Base-by-base conservation (phyloP, 169 alveolate genomes). In the Eimeria tenella region DNA sequence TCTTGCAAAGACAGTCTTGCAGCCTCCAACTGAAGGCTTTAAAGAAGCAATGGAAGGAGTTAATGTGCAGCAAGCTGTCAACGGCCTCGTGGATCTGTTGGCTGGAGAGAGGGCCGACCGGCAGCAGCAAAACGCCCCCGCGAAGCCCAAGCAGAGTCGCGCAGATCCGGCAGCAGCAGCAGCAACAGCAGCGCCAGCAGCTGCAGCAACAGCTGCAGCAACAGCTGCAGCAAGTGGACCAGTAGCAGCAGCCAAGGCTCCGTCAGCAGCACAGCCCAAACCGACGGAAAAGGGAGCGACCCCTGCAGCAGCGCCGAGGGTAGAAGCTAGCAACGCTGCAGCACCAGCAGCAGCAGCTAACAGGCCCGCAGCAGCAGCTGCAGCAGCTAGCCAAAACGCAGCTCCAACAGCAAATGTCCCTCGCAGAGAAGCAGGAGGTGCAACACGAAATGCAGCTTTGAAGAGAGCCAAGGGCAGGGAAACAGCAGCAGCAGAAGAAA, bases 391-490 rank as follows among this genome's bases (percentile, higher is more conserved):
- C 17, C 10, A 19, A 65, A 65, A 21, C 4, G 56, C 55, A n/a
- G 6, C 13, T 2, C 55, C 55, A 21, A 9, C 82, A 73, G 11
- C 50, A 21, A 23, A 25, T 11, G 19, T 50, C 4, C 55, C 55
- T 11, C 82, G 82, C 82, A 73, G 82, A 73, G 55, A 73, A 73
- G 55, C 19, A 7, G 82, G 82, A 42, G 55, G 55, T 9, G n/a
- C 53, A 23, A 25, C 49, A 21, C 82, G 82, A 42, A 50, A 9
- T 31, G 82, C 82, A 2, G 82, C 82, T 19, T 50, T 73, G 58
- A n/a, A 25, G 55, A 17, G 82, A 25, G 53, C 82, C 82, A 42
- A 4, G 9, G 49, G 53, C 8, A 42, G 50, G 2, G 82, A 23
- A 17, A 9, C 49, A n/a, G 50, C 11, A 13, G 5, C 19, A 19